Percentiles rank a stretch among this genome's conserved stretches.
phyloP scores from a whole-genome alignment of 768 basidiomycete species.

The Lactarius tabidus region DNA sequence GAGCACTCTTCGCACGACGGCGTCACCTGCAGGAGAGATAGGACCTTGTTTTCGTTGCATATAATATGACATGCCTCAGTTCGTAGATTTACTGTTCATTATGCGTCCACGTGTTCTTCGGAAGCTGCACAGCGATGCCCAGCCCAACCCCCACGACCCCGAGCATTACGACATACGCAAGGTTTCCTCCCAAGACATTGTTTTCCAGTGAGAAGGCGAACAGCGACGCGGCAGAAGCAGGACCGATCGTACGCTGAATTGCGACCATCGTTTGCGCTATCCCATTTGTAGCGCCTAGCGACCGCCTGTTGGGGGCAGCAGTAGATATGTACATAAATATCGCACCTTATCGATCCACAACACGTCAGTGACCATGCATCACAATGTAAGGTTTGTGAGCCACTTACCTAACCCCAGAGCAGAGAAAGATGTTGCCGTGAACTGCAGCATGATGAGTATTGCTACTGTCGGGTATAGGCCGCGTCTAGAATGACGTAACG shows the following conservation, averaged over 20 bases:
- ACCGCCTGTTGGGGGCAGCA: conserved; percentile 58
- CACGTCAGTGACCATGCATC: not conserved
- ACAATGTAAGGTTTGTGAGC: not conserved
- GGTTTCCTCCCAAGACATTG: conserved; percentile 45
- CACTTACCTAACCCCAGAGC: conserved; percentile 19
- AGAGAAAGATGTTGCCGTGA: not conserved
- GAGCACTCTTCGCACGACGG: too few species aligned
- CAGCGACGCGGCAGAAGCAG: conserved; percentile 54
- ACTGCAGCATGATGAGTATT: conserved; percentile 5
- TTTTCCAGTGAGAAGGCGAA: conserved; percentile 57
- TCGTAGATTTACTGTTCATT: too few species aligned
- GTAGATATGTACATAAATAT: conserved; percentile 66
- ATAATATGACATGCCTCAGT: too few species aligned
- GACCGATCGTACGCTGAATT: conserved; percentile 45
- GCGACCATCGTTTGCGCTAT: conserved; percentile 36
- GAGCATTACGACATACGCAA: conserved; percentile 8
- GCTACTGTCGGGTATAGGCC: not conserved
- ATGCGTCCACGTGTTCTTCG: conserved; percentile 13
- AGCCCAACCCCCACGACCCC: not conserved
- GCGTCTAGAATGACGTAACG: not conserved
- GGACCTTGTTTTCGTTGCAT: too few species aligned
- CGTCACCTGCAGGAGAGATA: too few species aligned
- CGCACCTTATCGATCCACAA: conserved; percentile 43
- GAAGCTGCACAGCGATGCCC: conserved; percentile 5
- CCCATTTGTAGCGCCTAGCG: conserved; percentile 68